Evolutionary conservation across 768 basidiomycete species (phyloP).

Genomic region (Xerocomus potaroensis): DNA sequence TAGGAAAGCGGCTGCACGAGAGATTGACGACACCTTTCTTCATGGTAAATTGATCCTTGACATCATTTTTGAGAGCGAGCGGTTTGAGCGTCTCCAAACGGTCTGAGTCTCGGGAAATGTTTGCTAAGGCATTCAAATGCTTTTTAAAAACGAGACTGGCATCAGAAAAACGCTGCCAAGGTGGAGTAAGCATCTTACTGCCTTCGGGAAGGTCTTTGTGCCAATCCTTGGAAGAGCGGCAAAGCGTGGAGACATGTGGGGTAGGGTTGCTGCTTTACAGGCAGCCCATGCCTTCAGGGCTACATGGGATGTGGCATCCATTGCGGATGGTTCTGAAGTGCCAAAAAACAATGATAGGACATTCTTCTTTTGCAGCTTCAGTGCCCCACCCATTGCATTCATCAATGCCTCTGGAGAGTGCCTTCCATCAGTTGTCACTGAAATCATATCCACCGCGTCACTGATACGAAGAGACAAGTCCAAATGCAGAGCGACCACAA

Average conservation of each 20-base stretch:
- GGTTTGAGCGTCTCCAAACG: slow-evolving; percentile 50
- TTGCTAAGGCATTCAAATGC: slow-evolving; percentile 44
- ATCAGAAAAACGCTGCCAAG: neutral
- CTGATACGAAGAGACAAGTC: slow-evolving; percentile 36
- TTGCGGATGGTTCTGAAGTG: slow-evolving; percentile 14
- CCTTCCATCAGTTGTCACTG: slow-evolving; percentile 24
- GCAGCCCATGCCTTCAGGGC: slow-evolving; percentile 46
- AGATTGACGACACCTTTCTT: slow-evolving; percentile 34
- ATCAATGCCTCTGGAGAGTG: slow-evolving; percentile 34
- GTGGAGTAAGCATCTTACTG: slow-evolving; percentile 22
- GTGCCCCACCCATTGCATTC: slow-evolving; percentile 36
- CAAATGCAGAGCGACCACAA: slow-evolving; percentile 36
- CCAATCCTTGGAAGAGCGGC: slow-evolving; percentile 15
- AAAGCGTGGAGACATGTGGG: slow-evolving; percentile 16
- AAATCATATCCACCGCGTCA: slow-evolving; percentile 40
- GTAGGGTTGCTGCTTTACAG: slow-evolving; percentile 31
- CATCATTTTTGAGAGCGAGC: slow-evolving; percentile 37
- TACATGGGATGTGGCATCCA: slow-evolving; percentile 11
- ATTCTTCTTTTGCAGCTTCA: slow-evolving; percentile 21
- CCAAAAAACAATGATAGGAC: slow-evolving; percentile 31
- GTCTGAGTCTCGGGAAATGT: slow-evolving; percentile 41
- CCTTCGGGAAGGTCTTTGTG: slow-evolving; percentile 24
- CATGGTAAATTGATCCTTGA: slow-evolving; percentile 26
- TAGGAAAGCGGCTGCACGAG: slow-evolving; percentile 40
- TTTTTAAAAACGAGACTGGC: slow-evolving; percentile 16